Conservation (phyloP, 352 stramenopile genomes). For the Blastocystis sp. region DNA sequence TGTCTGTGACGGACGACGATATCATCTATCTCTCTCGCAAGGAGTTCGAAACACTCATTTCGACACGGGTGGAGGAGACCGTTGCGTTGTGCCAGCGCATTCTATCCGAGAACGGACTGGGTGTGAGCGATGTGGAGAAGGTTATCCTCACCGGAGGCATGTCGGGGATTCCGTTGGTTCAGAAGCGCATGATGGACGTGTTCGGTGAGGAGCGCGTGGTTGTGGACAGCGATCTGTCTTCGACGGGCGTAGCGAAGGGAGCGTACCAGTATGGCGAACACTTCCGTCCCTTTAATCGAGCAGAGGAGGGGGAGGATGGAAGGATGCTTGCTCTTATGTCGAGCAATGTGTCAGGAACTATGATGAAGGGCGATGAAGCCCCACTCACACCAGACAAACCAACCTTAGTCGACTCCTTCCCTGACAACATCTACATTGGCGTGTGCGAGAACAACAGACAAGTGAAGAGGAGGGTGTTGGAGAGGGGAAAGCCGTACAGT, state of each 20-base stretch:
- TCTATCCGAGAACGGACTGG: neutral
- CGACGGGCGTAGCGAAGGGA: neutral
- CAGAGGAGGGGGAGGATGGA: neutral
- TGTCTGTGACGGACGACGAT: neutral
- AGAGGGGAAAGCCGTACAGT: neutral
- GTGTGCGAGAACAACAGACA: neutral
- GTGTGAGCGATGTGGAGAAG: conserved; percentile 76
- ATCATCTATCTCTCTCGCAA: neutral
- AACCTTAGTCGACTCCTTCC: neutral
- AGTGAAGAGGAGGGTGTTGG: neutral
- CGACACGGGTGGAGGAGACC: neutral
- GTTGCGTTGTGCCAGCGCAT: neutral
- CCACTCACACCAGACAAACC: too few relatives aligned
- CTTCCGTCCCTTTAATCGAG: neutral
- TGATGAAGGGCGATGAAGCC: too few relatives aligned
- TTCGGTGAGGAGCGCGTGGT: conserved; percentile 76
- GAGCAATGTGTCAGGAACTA: too few relatives aligned
- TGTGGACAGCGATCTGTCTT: neutral
- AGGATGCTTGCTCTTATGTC: too few relatives aligned
- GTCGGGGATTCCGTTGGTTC: conserved; percentile 79
- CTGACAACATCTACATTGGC: neutral
- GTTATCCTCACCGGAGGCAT: conserved; percentile 80
- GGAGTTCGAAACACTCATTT: neutral
- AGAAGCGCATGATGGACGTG: conserved; percentile 77
- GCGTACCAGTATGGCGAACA: neutral